Conservation (phyloP, 2,329 filamentous ascomycete genomes). For the Calcarisporium arbuscula region DNA sequence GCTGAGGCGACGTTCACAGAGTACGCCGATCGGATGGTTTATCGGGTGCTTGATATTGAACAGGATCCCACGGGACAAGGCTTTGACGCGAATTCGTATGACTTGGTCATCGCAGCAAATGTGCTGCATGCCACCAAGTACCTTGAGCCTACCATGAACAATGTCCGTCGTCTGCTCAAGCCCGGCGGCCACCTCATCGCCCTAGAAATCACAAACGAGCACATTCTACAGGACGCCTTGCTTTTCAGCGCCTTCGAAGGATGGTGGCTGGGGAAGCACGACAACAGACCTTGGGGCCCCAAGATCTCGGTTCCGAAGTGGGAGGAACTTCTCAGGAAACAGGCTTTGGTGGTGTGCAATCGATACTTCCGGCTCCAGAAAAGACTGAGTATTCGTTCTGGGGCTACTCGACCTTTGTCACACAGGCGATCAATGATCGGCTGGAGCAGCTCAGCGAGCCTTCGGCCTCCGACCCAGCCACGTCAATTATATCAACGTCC, state of each 20-base stretch:
- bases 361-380: slow-evolving; percentile 3
- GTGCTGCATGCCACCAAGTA: slow-evolving; percentile 1
- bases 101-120: slow-evolving; percentile 1
- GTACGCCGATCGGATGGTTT: neutral
- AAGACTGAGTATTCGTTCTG: neutral
- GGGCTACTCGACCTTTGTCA: neutral
- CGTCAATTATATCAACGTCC: no score
- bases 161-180: slow-evolving; percentile 1
- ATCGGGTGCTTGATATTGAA: slow-evolving; percentile 2
- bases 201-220: slow-evolving; percentile 1
- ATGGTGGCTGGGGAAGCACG: slow-evolving; percentile 7
- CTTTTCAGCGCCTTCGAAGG: slow-evolving; percentile 4
- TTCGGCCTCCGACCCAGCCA: neutral
- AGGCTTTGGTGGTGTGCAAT: slow-evolving; percentile 10
- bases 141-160: slow-evolving; percentile 1
- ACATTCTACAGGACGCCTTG: neutral
- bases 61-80: neutral
- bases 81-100: slow-evolving; percentile 1
- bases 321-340: slow-evolving; percentile 3
- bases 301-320: neutral
- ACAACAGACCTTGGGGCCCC: neutral
- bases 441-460: neutral
- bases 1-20: neutral
- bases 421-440: neutral
- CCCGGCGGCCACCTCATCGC: slow-evolving; percentile 6